Evolutionary conservation across 331 rosid species (phyloP).

Genomic region (Quercus phellos): DNA sequence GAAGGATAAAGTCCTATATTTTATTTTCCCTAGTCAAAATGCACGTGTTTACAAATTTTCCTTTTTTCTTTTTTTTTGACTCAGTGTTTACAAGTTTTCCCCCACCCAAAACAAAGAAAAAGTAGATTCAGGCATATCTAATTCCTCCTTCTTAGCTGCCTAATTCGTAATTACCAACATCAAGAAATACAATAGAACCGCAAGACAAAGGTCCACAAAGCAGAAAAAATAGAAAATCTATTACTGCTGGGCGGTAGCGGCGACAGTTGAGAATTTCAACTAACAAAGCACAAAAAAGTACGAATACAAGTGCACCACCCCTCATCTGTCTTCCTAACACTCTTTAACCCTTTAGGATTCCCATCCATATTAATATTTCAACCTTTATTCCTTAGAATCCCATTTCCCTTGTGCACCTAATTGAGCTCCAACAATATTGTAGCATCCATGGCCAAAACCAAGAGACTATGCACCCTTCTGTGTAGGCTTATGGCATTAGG

Average conservation of each 20-base stretch:
- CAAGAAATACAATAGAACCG: background rate
- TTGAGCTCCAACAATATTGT: background rate
- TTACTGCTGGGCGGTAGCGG: conserved; percentile 2
- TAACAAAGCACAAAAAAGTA: conserved; percentile 22
- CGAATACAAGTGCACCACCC: conserved; percentile 17
- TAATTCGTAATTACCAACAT: background rate
- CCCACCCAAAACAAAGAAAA: conserved; percentile 6
- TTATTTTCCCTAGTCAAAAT: too few relatives aligned
- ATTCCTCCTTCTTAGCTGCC: background rate
- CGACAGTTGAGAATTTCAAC: conserved; percentile 47
- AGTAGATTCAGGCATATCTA: conserved; percentile 13
- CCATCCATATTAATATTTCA: background rate
- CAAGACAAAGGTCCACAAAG: background rate
- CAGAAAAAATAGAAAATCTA: conserved; percentile 24
- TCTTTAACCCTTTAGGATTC: background rate
- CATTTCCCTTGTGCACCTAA: background rate
- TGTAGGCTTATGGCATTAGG: conserved; percentile 59
- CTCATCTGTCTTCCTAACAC: conserved; percentile 49
- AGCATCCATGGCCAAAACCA: conserved; percentile 26
- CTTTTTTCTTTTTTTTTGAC: too few relatives aligned
- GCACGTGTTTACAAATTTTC: too few relatives aligned
- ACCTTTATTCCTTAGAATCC: background rate
- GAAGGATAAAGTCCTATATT: too few relatives aligned
- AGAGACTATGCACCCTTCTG: conserved; percentile 43
- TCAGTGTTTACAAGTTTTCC: too few relatives aligned